Evolutionary conservation across 495 filamentous ascomycete species (phyloP).

Genomic region (Eremomyces bilateralis): DNA sequence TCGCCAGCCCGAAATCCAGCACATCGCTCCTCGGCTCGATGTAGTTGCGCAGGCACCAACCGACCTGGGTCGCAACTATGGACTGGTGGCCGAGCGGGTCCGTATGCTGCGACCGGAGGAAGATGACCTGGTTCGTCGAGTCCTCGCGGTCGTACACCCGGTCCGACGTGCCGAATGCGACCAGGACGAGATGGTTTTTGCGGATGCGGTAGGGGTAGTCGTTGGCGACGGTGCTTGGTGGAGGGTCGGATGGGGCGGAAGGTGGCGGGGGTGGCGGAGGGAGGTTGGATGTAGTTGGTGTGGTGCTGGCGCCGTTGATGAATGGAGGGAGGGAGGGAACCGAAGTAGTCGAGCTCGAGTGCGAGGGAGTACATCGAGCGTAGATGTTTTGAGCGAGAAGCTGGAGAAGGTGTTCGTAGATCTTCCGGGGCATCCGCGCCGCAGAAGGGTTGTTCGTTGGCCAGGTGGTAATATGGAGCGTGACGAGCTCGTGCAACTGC

Average conservation of each 20-base stretch:
- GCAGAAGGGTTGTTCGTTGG: slow-evolving; percentile 17
- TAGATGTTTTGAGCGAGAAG: slow-evolving; percentile 14
- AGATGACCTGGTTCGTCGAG: slow-evolving; percentile 18
- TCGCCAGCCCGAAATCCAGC: slow-evolving; percentile 16
- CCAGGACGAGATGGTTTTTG: slow-evolving; percentile 13
- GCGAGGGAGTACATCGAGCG: slow-evolving; percentile 7
- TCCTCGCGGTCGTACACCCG: slow-evolving; percentile 20
- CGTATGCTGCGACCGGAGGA: slow-evolving; percentile 13
- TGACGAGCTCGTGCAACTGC: slow-evolving; percentile 14
- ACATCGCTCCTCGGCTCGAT: slow-evolving; percentile 18
- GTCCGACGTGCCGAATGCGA: slow-evolving; percentile 20
- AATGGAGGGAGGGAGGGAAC: no score
- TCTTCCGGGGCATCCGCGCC: slow-evolving; percentile 12
- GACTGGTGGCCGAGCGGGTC: slow-evolving; percentile 14
- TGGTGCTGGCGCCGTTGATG: no score
- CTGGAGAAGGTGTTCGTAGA: slow-evolving; percentile 18
- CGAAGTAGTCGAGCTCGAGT: no score
- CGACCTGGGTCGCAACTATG: slow-evolving; percentile 12
- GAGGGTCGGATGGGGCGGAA: no score
- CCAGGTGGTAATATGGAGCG: slow-evolving; percentile 21
- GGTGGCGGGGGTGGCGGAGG: no score
- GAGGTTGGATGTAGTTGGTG: no score
- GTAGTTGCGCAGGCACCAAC: slow-evolving; percentile 17
- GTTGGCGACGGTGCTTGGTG: no score
- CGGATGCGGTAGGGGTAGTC: slow-evolving; percentile 4